Percentiles rank a stretch among this genome's conserved stretches.
Evolutionary conservation across 805 yeast species (phyloP).

Genomic region (Alloascoidea hylecoeti): DNA sequence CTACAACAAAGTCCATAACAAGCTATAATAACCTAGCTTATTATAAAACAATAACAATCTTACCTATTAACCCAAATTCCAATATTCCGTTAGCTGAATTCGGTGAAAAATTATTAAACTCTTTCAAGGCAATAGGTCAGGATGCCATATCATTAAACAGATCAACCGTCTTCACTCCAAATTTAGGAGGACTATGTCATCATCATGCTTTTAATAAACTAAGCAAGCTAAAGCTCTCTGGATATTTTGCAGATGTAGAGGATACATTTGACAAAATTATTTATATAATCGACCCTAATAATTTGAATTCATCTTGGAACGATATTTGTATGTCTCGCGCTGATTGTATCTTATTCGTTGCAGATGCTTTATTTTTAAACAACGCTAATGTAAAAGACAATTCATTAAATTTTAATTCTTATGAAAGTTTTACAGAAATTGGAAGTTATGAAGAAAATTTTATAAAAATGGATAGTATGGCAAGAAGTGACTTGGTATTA

Average conservation of each 20-base stretch:
- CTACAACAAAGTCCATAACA: constrained; percentile 9
- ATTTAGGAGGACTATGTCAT: constrained; percentile 76
- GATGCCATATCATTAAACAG: constrained; percentile 74
- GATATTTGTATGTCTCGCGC: constrained; percentile 88
- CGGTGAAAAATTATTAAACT: constrained; percentile 58
- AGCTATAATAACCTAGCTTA: constrained; percentile 23
- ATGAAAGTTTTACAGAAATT: constrained; percentile 47
- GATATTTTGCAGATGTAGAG: constrained; percentile 83
- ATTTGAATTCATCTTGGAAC: constrained; percentile 79
- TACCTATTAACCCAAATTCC: constrained; percentile 64
- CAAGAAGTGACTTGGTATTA: constrained; percentile 75
- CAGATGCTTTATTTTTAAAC: too few relatives aligned
- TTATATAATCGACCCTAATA: constrained; percentile 80
- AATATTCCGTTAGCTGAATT: constrained; percentile 85
- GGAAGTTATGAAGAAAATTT: constrained; percentile 80
- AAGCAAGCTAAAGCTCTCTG: constrained; percentile 73
- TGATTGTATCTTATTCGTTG: constrained; percentile 80
- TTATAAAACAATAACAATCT: constrained; percentile 71
- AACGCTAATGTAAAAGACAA: too few relatives aligned
- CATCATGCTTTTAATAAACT: constrained; percentile 90
- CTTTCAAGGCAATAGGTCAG: constrained; percentile 59
- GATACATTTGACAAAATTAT: constrained; percentile 80
- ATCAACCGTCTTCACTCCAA: constrained; percentile 57
- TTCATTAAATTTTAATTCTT: too few relatives aligned
- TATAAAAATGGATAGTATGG: constrained; percentile 64